These are phyloP conservation scores for Linnemannia schmuckeri DNA, from an alignment of 192 early-diverging fungal species.

Conservation along the genomic window DNA sequence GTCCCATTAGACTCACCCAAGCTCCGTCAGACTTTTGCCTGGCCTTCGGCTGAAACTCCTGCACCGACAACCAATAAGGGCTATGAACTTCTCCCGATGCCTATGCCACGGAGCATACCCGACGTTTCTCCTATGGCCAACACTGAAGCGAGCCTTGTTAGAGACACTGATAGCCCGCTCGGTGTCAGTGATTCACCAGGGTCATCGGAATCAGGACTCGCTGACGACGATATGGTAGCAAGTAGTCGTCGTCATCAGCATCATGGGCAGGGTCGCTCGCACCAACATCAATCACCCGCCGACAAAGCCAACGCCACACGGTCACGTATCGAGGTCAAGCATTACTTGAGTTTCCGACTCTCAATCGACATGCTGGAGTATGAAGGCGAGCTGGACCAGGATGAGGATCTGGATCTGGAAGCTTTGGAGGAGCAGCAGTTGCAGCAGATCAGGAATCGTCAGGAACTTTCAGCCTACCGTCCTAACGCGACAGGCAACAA, in stretches of 20 bases:
- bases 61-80: not conserved
- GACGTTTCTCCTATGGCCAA: not conserved
- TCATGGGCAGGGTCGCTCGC: not conserved
- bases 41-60: conserved; percentile 29
- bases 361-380: conserved; percentile 48
- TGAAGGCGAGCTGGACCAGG: conserved; percentile 32
- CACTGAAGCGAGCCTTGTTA: not conserved
- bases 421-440: conserved; percentile 41
- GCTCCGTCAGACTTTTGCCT: conserved; percentile 39
- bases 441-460: conserved; percentile 21
- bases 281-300: not conserved
- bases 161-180: not conserved
- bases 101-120: not conserved
- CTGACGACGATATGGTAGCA: not conserved
- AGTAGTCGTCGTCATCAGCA: not conserved
- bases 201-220: not conserved
- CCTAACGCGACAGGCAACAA: not conserved
- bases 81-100: not conserved
- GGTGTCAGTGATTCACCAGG: not conserved
- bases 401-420: conserved; percentile 22
- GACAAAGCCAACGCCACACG: not conserved
- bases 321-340: conserved; percentile 45
- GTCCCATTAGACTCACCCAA: conserved; percentile 28
- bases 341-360: conserved; percentile 41
- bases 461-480: conserved; percentile 24